Base-by-base conservation (phyloP, 495 filamentous ascomycete species). In the Extremus antarcticus region DNA sequence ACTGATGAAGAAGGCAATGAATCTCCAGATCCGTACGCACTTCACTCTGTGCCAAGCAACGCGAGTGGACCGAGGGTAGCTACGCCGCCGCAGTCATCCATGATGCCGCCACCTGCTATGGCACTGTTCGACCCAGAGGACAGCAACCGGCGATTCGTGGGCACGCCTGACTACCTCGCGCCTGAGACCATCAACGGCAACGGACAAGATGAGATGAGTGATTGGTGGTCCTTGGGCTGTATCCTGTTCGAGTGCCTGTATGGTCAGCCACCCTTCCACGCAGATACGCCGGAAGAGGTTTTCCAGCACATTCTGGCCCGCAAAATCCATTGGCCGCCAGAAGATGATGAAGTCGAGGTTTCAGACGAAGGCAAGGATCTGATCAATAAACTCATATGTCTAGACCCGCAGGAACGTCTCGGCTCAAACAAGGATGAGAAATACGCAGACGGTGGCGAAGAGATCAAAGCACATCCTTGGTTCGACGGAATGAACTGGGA, bases 141-240 rank as follows among this genome's bases (percentile, higher is more conserved):
- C 62, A 90, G 82, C 56, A 91, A 88, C 65, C 83, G 94, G 48
- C 83, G 87, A 38, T 98, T 98, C 66, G 92, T 98, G 17, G 92
- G 92, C 39, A 98, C 92, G 1, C 92, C 92, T 1, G 92, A 98
- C 71, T 98, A 98, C 69, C 79, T 98, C 17, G 91, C 92, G 1
- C 92, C 92, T 1, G 92, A 98, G 67, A 98, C 92, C 0, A 95
- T 98, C 66, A 90, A 87, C 63, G 92, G 92, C 48, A 78, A 87
- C 56, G 88, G 90, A 0, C 92, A 97, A 70, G 92, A 98, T 66
- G 90, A 97, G 66, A 90, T 90, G 60, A 96, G 92, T 68, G 92
- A 98, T 78, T 98, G 92, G 92, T 98, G 92, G 92, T 97, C 92
- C 7, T 73, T 98, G 45, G 92, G 92, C 1, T 97, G 92, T 63